Evolutionary conservation across 768 basidiomycete species (phyloP).

Genomic region (Tylopilus plumbeoviolaceoides): DNA sequence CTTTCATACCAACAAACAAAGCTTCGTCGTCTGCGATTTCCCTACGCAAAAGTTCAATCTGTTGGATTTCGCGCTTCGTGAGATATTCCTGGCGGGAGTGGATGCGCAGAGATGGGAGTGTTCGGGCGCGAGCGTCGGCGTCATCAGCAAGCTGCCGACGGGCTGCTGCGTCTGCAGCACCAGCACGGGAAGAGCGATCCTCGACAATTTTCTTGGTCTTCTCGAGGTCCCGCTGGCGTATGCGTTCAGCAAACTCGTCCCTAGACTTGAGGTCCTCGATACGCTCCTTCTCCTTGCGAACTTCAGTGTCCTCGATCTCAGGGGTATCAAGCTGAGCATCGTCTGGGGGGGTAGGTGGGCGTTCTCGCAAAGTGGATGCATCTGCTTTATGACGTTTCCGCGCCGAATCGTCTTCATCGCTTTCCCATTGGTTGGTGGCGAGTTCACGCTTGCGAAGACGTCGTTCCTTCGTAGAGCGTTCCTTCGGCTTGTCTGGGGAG

Average conservation of each 20-base stretch:
- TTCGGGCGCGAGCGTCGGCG: conserved; percentile 47
- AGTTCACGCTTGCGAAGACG: conserved; percentile 71
- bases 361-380: conserved; percentile 25
- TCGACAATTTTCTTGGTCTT: conserved; percentile 63
- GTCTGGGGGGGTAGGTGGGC: conserved; percentile 22
- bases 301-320: conserved; percentile 77
- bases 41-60: conserved; percentile 86
- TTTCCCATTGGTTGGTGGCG: conserved; percentile 84
- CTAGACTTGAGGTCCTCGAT: conserved; percentile 78
- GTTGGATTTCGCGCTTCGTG: conserved; percentile 93
- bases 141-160: conserved; percentile 83
- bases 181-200: conserved; percentile 80
- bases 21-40: conserved; percentile 95
- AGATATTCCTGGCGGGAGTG: conserved; percentile 95
- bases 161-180: conserved; percentile 78
- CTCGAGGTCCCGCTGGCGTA: too few species aligned
- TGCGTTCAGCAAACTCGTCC: conserved; percentile 37
- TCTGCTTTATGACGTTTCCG: conserved; percentile 60
- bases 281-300: conserved; percentile 67
- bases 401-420: conserved; percentile 79
- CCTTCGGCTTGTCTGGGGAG: conserved; percentile 68
- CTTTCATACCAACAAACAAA: conserved; percentile 85
- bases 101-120: conserved; percentile 71
- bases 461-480: conserved; percentile 50
- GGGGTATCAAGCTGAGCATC: conserved; percentile 28